Conservation (phyloP, 2,329 filamentous ascomycete species). For the Hypoxylon sp. region DNA sequence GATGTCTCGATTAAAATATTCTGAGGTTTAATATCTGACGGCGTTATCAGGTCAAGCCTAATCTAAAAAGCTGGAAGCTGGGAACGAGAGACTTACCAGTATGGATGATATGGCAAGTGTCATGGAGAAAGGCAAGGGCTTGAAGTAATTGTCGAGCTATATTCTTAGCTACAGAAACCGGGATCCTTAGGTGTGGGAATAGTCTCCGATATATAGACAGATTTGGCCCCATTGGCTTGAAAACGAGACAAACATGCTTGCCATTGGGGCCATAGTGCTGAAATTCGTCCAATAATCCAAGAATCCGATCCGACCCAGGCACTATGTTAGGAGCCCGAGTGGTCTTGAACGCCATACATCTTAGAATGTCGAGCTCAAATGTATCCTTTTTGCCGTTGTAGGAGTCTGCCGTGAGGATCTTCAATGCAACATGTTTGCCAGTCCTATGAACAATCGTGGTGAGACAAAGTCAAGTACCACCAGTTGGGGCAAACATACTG, state of each 20-base stretch:
- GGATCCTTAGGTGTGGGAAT: not conserved
- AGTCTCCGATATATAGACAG: slow-evolving; percentile 2
- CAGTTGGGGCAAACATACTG: not conserved
- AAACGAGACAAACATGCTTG: not conserved
- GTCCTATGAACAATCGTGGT: not conserved
- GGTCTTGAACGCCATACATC: not conserved
- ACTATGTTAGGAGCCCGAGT: not conserved
- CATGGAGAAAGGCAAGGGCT: not conserved
- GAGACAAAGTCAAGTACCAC: not conserved
- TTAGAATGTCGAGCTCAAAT: not conserved
- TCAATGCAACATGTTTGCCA: not conserved
- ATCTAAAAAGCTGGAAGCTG: not conserved
- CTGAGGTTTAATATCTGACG: not conserved
- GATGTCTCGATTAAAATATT: not conserved
- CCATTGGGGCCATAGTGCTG: not conserved
- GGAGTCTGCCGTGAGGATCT: not conserved
- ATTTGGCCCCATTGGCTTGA: not conserved
- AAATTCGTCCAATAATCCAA: not conserved
- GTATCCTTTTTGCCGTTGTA: not conserved
- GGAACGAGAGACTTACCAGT: not conserved
- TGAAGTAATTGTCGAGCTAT: slow-evolving; percentile 1
- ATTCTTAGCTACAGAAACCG: slow-evolving; percentile 1
- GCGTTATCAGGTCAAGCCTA: not conserved
- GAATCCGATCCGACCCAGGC: not conserved
- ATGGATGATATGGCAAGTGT: slow-evolving; percentile 1